Evolutionary conservation across 1,284 basidiomycete genomes (phyloP), one percentile per base, ranked within the genome.

Genomic region (Cryptococcus sp.): DNA sequence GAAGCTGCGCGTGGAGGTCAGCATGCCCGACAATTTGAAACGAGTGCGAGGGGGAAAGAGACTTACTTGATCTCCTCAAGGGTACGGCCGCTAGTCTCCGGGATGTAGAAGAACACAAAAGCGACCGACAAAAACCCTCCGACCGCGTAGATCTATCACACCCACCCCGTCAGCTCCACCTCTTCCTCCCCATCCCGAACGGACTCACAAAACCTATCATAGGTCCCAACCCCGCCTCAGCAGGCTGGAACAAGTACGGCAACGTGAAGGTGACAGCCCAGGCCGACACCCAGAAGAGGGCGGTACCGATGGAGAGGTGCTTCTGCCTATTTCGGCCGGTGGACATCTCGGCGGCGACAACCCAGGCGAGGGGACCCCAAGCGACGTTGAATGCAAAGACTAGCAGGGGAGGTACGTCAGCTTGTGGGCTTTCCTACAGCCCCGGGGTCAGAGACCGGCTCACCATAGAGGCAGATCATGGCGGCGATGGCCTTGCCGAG

Each of bases 31-130:
- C n/a, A 28, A 46, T n/a, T n/a, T n/a, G n/a, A n/a, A 37, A 33
- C 40, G 18, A 8, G 13, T 20, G 43, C 0, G 18, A 38, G 21
- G 4, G 40, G 33, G 16, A n/a, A 28, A 12, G 9, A 3, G 33
- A 63, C 65, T 55, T 36, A 70, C 68, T 69, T 65, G 59, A 67
- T 69, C 59, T 72, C 70, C 48, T 77, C 73, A n/a, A 75, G 71
- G 7, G 69, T 68, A 23, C 71, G 57, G 12, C 73, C 73, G 18
- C 63, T 54, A 1, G 71, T 75, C 60, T 77, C 71, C n/a, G 71
- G 79, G 38, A 80, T 76, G 70, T 61, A 75, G 62, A 77, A 79
- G 73, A 71, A 80, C 53, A 79, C 78, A 56, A 80, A 80, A 3
- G 69, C 55, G 59, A 77, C 66, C 6, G 70, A 73, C 33, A 77